Percentiles rank a stretch among this genome's conserved stretches.
These are phyloP conservation scores for Eucalyptus pauciflora DNA, from an alignment of 345 rosid species.

Conservation along the genomic window DNA sequence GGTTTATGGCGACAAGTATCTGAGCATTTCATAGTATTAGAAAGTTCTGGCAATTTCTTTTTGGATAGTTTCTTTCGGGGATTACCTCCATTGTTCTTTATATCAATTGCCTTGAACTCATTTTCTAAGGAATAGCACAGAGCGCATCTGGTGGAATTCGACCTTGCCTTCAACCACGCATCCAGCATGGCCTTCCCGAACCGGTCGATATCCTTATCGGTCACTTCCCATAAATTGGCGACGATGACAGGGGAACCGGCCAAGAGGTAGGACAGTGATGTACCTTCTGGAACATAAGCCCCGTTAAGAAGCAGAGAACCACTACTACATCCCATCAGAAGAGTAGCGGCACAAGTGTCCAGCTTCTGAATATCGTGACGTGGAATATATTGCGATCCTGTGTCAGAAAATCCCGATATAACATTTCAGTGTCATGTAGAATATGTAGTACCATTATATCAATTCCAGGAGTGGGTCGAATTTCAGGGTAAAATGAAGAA, in stretches of 20 bases:
- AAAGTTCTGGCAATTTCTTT: conserved; percentile 12
- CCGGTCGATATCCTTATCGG: conserved; percentile 87
- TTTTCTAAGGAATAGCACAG: conserved; percentile 30
- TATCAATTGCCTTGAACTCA: conserved; percentile 41
- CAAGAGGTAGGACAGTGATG: conserved; percentile 53
- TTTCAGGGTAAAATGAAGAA: not conserved
- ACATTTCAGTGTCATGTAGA: not conserved
- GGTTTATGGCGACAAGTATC: conserved; percentile 35
- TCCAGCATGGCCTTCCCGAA: conserved; percentile 73
- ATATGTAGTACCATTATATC: not conserved
- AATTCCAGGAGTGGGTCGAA: not conserved
- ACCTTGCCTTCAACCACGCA: conserved; percentile 72
- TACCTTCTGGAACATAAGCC: conserved; percentile 66
- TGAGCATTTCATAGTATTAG: not conserved
- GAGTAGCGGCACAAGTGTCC: conserved; percentile 67
- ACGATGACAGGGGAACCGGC: conserved; percentile 82
- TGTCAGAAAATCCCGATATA: not conserved
- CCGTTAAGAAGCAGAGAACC: conserved; percentile 69
- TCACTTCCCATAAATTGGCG: conserved; percentile 91
- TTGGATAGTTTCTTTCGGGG: conserved; percentile 24
- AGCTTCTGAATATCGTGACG: conserved; percentile 58
- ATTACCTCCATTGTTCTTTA: conserved; percentile 21
- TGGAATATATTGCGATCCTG: conserved; percentile 75
- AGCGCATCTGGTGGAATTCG: conserved; percentile 19
- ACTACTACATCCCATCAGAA: conserved; percentile 94